These are phyloP conservation scores for Acanthamoeba royreba DNA, from an alignment of 208 protist genomes.

Conservation along the genomic window DNA sequence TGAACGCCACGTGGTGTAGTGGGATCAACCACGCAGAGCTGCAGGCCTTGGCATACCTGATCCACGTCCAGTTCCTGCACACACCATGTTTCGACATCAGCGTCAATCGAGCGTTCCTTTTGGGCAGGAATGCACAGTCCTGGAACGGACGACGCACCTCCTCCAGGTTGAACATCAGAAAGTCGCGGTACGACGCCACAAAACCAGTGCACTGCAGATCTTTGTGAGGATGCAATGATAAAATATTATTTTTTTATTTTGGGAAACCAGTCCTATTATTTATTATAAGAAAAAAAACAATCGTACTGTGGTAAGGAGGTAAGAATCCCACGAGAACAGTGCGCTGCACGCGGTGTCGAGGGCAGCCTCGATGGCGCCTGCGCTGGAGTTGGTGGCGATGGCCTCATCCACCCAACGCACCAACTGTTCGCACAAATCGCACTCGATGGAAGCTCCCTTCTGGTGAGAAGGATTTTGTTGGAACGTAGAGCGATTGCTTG, in stretches of 20 bases:
- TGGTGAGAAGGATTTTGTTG: background rate
- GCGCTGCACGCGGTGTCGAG: background rate
- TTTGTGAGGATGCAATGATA: background rate
- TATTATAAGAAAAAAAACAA: background rate
- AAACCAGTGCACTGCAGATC: background rate
- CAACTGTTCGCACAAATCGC: background rate
- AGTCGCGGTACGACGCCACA: background rate
- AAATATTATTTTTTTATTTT: background rate
- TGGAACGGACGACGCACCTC: background rate
- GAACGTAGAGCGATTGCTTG: too few species aligned
- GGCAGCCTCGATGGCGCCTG: background rate
- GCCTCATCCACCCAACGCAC: background rate
- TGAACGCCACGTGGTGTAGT: background rate
- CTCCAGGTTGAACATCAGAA: background rate
- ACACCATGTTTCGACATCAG: too few species aligned
- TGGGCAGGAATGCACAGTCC: background rate
- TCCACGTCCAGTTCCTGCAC: background rate
- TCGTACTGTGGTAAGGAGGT: background rate
- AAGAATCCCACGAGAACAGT: background rate
- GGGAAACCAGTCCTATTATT: background rate
- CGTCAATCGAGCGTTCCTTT: too few species aligned
- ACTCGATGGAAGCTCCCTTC: background rate
- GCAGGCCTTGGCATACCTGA: background rate
- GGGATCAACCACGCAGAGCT: background rate
- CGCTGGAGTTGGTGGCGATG: background rate